These are phyloP conservation scores for Termitomyces heimii DNA, from an alignment of 768 basidiomycete species.

Conservation along the genomic window DNA sequence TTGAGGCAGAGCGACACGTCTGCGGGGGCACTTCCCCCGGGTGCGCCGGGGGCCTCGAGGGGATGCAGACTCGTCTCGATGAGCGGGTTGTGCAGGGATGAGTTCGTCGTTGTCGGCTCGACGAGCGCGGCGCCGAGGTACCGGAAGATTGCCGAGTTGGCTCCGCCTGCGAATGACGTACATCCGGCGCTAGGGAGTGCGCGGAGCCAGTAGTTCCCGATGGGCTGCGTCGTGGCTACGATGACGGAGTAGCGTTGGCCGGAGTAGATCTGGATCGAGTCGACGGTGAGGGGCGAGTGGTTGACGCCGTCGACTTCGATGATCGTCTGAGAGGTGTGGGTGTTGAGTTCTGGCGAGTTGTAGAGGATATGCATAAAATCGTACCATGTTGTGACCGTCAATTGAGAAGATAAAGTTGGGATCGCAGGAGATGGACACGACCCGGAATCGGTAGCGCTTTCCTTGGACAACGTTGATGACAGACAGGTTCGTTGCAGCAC, in stretches of 20 bases:
- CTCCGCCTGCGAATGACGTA: background rate
- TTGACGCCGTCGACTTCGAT: conserved; percentile 4
- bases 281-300: background rate
- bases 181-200: background rate
- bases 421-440: conserved; percentile 25
- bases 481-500: conserved; percentile 18
- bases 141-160: background rate
- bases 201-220: background rate
- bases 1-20: background rate
- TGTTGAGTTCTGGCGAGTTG: background rate
- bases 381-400: conserved; percentile 36
- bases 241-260: conserved; percentile 1
- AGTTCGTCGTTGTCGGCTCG: background rate
- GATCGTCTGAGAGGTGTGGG: background rate
- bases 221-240: background rate
- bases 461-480: conserved; percentile 27
- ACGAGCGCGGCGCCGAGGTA: background rate
- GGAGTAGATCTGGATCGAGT: background rate
- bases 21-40: background rate
- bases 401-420: conserved; percentile 35
- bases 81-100: background rate
- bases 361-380: background rate
- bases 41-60: background rate
- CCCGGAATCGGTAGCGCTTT: conserved; percentile 29
- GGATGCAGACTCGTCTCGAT: background rate